Evolutionary conservation across 805 yeast genomes (phyloP), one percentile per base, ranked within the genome.

Genomic region (Candida taoyuanica): DNA sequence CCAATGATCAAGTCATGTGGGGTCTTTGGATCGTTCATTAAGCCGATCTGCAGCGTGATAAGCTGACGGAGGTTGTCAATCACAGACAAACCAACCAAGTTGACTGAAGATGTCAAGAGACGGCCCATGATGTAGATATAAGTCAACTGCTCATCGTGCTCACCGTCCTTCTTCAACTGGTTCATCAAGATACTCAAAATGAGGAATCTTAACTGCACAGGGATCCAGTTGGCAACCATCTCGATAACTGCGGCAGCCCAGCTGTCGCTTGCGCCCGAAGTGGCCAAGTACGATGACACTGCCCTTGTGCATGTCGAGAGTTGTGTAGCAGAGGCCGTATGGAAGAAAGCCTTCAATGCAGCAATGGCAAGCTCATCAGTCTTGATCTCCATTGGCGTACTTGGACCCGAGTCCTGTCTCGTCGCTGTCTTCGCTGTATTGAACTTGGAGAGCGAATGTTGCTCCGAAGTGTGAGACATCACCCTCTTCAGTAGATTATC

Each of bases 61-160:
- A 84, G 54, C 39, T 72, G 76, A 44, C 79, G 76, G 56, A 84
- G 69, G 27, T 85, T 73, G 56, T 89, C 98, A 27, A 87, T 68
- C 5, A 88, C 84, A 9, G 96, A 83, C 31, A 93, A 65, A 0
- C 97, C 97, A 44, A 88, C 81, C 71, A 91, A 76, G 56, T 83
- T 86, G 29, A 86, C 86, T 28, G 80, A 79, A 0, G 93, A 81
- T 1, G 81, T 70, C n/a, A 89, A 65, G 21, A 87, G 62, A 11
- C 81, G 79, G 8, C 78, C 62, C 7, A 78, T 65, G 38, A 73
- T 57, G 33, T 60, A 59, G 20, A 80, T 65, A 28, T 68, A 61
- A 23, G 65, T 44, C 20, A 54, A 27, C 44, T 33, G 59, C 46
- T 41, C 63, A 40, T 19, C 29, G 12, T 42, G 24, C 39, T 39